Conservation (phyloP, 2,329 filamentous ascomycete species). For the Paraphaeosphaeria sporulosa region DNA sequence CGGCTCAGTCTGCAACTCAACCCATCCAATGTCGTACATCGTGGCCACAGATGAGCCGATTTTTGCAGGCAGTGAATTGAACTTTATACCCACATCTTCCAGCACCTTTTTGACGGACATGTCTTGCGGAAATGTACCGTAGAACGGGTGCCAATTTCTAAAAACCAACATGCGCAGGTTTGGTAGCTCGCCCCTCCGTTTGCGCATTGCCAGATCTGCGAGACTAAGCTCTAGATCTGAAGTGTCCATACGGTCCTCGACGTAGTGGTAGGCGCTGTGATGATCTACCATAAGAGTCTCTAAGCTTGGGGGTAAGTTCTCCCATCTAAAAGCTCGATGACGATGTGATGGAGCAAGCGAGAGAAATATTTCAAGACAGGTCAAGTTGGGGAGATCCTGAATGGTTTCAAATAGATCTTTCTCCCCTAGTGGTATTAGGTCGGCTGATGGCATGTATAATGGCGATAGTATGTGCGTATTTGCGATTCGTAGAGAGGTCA, state of each 20-base stretch:
- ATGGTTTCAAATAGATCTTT: neutral
- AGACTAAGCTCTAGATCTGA: neutral
- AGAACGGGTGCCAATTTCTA: conserved; percentile 7
- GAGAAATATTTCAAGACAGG: neutral
- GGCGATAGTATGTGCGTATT: neutral
- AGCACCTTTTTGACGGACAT: neutral
- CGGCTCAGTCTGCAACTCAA: conserved; percentile 4
- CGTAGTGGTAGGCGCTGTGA: neutral
- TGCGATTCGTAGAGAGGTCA: neutral
- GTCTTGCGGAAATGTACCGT: conserved; percentile 1
- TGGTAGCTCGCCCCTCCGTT: conserved; percentile 3
- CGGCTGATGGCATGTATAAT: too few species aligned
- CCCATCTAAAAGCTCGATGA: neutral
- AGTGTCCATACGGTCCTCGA: neutral
- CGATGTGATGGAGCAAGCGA: too few species aligned
- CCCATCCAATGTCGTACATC: neutral
- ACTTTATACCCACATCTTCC: neutral
- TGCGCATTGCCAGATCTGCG: neutral
- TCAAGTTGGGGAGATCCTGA: neutral
- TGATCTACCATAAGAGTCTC: neutral
- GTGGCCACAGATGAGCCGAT: neutral
- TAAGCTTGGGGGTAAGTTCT: neutral
- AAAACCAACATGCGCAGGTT: neutral
- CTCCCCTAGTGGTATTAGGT: neutral
- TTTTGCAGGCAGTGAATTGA: neutral